A percentile compares a stretch with the other conserved stretches of the same genome.
Conservation (phyloP, 169 alveolate genomes). For the Amoebophrya sp. region DNA sequence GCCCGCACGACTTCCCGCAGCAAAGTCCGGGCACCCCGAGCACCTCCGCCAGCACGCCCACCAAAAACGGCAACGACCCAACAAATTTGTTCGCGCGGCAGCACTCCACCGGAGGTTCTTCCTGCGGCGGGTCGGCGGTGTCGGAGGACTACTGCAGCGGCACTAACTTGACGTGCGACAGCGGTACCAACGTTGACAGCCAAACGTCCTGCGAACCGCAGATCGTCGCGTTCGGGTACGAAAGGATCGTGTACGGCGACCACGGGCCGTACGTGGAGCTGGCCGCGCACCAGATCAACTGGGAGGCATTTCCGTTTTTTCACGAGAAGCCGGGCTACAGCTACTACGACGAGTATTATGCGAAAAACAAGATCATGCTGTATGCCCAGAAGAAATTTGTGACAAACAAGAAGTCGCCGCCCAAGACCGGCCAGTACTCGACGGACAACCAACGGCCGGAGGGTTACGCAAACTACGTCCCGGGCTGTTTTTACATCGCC, state of each 20-base stretch:
- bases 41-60: not conserved
- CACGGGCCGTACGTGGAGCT: slow-evolving; percentile 30
- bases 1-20: no score
- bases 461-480: slow-evolving; percentile 7
- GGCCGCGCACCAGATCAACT: not conserved
- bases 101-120: not conserved
- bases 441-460: not conserved
- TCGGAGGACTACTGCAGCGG: no score
- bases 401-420: not conserved
- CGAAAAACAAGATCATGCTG: not conserved
- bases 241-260: not conserved
- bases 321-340: not conserved
- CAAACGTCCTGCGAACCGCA: not conserved
- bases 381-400: slow-evolving; percentile 21
- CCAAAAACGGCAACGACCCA: not conserved
- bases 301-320: not conserved
- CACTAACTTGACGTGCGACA: no score
- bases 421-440: not conserved
- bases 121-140: not conserved
- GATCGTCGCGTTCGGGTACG: not conserved
- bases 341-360: slow-evolving; percentile 12
- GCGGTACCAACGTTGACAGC: not conserved
- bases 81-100: not conserved
- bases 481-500: not conserved
- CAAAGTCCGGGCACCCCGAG: no score